Conservation (phyloP, 495 filamentous ascomycete species). For the Baudoinia panamericana region DNA sequence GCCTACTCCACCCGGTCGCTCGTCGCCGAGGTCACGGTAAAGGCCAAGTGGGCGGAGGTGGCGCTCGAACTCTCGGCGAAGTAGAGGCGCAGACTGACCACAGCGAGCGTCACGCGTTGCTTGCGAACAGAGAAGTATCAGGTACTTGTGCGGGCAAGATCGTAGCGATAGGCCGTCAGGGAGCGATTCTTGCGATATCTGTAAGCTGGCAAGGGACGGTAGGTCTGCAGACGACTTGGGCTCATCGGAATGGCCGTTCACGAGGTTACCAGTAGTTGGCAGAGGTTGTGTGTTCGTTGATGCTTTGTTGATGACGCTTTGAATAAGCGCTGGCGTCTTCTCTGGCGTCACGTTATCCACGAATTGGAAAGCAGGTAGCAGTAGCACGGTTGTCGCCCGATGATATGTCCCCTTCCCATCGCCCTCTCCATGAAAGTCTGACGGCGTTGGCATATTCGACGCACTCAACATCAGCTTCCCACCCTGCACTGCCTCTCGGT, state of each 20-base stretch:
- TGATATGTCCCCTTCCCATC: conserved; percentile 24
- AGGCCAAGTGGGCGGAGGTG: conserved; percentile 75
- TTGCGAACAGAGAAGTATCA: conserved; percentile 91
- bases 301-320: conserved; percentile 52
- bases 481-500: conserved; percentile 50
- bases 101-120: conserved; percentile 87
- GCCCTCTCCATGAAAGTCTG: not conserved
- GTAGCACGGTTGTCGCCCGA: conserved; percentile 63
- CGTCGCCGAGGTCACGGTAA: conserved; percentile 76
- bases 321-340: conserved; percentile 59
- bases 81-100: conserved; percentile 78
- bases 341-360: conserved; percentile 75
- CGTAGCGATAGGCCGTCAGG: conserved; percentile 48
- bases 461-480: conserved; percentile 89
- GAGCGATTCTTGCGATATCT: conserved; percentile 24
- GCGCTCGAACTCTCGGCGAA: conserved; percentile 74
- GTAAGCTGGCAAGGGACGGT: conserved; percentile 4
- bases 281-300: conserved; percentile 68
- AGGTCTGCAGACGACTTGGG: conserved; percentile 9
- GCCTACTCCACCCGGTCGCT: conserved; percentile 75
- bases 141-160: conserved; percentile 62
- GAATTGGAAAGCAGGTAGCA: conserved; percentile 77
- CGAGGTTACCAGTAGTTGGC: conserved; percentile 8
- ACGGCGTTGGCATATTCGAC: conserved; percentile 61
- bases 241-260: conserved; percentile 1